Percentiles rank a stretch among this genome's conserved stretches.
Conservation (phyloP, 192 early-diverging fungal species). For the Rhizoclosmatium globosum region DNA sequence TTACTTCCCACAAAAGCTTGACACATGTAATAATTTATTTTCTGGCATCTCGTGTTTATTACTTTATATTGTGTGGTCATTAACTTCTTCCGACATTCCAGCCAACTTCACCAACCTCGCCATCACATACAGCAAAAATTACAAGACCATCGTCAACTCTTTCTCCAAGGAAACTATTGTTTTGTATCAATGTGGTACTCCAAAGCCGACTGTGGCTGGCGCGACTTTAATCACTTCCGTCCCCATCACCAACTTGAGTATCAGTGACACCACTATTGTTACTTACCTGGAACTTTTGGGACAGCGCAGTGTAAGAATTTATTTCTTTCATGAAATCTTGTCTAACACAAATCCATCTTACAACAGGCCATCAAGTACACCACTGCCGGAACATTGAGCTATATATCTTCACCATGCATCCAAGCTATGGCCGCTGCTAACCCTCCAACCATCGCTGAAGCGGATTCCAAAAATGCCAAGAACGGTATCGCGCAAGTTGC, state of each 20-base stretch:
- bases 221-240: constrained; percentile 40
- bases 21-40: constrained; percentile 11
- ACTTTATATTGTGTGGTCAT: neutral
- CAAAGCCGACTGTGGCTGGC: constrained; percentile 38
- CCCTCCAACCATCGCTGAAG: neutral
- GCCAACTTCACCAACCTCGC: constrained; percentile 15
- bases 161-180: constrained; percentile 40
- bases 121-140: constrained; percentile 50
- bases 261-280: constrained; percentile 45
- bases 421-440: constrained; percentile 28
- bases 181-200: constrained; percentile 55
- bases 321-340: constrained; percentile 14
- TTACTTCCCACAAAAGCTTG: constrained; percentile 47
- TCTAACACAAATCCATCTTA: neutral
- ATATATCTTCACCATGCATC: constrained; percentile 47
- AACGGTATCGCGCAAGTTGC: constrained; percentile 8
- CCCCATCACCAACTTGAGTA: constrained; percentile 36
- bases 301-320: neutral
- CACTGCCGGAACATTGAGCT: constrained; percentile 25
- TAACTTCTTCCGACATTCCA: neutral
- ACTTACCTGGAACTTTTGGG: constrained; percentile 48
- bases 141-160: constrained; percentile 54
- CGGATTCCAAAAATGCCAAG: neutral
- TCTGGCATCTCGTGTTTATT: neutral
- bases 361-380: constrained; percentile 46